Evolutionary conservation across 2,329 filamentous ascomycete species (phyloP).

Genomic region (Botryotinia narcissicola): DNA sequence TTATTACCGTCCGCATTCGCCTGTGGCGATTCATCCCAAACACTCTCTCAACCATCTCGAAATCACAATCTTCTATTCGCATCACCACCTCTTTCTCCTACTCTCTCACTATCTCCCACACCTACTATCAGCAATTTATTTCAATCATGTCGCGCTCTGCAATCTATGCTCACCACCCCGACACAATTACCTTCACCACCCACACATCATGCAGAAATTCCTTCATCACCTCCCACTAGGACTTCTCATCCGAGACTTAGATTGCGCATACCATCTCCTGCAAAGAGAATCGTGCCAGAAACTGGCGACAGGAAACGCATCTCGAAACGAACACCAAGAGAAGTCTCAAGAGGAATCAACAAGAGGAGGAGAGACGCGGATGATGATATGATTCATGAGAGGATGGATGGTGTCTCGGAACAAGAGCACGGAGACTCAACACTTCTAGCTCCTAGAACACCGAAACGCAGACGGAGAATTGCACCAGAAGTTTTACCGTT

Average conservation of each 20-base stretch:
- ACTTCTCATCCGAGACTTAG: conserved; percentile 50
- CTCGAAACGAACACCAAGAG: conserved; percentile 48
- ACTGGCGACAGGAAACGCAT: conserved; percentile 43
- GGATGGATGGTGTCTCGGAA: conserved; percentile 38
- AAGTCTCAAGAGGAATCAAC: conserved; percentile 47
- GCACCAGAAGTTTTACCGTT: conserved; percentile 60
- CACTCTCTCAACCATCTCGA: conserved; percentile 44
- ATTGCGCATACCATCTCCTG: conserved; percentile 42
- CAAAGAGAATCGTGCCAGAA: conserved; percentile 40
- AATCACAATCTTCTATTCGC: conserved; percentile 47
- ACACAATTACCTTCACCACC: conserved; percentile 55
- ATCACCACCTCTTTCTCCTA: conserved; percentile 55
- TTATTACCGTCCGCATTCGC: conserved; percentile 57
- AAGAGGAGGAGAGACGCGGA: conserved; percentile 50
- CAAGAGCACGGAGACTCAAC: conserved; percentile 34
- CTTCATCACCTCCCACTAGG: conserved; percentile 22
- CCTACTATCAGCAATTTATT: conserved; percentile 54
- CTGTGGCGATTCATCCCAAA: conserved; percentile 46
- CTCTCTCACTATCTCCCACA: conserved; percentile 50
- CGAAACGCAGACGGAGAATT: conserved; percentile 55
- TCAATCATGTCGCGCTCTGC: conserved; percentile 59
- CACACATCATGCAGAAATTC: conserved; percentile 39
- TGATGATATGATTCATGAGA: conserved; percentile 49
- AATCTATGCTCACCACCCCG: conserved; percentile 52
- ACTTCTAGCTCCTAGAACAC: conserved; percentile 45